Base-by-base conservation (phyloP, 345 rosid species). In the Eucalyptus sp. region DNA sequence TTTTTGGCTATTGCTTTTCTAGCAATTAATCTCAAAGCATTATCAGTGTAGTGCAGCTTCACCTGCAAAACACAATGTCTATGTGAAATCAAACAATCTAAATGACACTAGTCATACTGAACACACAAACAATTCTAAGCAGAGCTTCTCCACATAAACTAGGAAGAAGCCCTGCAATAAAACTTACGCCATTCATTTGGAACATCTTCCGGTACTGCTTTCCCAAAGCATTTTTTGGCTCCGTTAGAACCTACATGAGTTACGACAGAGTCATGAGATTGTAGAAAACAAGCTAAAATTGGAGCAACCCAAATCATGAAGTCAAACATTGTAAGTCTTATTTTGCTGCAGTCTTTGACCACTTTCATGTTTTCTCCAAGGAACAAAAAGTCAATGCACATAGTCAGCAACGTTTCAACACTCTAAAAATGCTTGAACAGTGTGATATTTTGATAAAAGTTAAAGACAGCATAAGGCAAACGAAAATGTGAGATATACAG, bases 131-230 rank as follows among this genome's bases (percentile, higher is more conserved):
- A 41, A 76, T 76, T 76, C 48, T 3, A 41, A 41, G 14, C 7
- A 76, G 1, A 37, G 16, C 81, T 50, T 37, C 84, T 66, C 49
- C 50, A 81, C 66, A 49, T 60, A 49, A 86, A 71, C 51, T 14
- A 51, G 50, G 31, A 15, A 49, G 64, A 80, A 89, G 86, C 46
- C 48, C 80, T 22, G 88, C 66, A 80, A 71, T 88, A 44, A 44
- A 83, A 92, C 97, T 94, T 94, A 98, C 99, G 29, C 94, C 96
- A 93, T 97, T 98, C 96, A 97, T 93, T 91, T 95, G 96, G 92
- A 97, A 98, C 96, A 97, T 93, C 93, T 95, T 98, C 93, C 90
- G 95, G 94, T 98, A 98, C 90, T 98, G 99, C 96, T 96, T 98
- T 84, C 97, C 97, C 71, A 98, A 95, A 50, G 99, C 99, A 92